Evolutionary conservation across 768 basidiomycete genomes (phyloP), one percentile per base, ranked within the genome.

Genomic region (Agrocybe praecox): DNA sequence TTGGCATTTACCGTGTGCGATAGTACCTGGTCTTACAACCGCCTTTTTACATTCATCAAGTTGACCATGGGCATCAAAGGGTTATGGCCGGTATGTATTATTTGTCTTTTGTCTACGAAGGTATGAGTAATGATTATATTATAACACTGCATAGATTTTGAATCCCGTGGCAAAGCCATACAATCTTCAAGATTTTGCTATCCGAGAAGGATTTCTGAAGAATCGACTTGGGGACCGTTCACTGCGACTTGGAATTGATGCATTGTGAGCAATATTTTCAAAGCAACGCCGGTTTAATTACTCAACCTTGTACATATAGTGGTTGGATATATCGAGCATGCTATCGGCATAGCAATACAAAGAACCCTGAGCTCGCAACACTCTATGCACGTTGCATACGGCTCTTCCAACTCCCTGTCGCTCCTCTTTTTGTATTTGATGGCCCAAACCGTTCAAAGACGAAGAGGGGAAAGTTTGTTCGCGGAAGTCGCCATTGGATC

Each of bases 341-440:
- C 26, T 57, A 57, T 22, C 24, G 21, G 6, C 60, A 54, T 32
- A 43, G 56, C 21, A 12, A n/a, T n/a, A 54, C 47, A 14, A 61
- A 54, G 24, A 61, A 61, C 56, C 59, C 59, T 17, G 59, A 61
- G 52, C 59, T 61, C 2, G 29, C 48, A 4, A 45, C 52, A 2
- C 59, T 61, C 4, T 54, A 46, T 36, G 21, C 36, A 33, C 55
- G 56, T 21, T 52, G 51, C 34, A 26, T 7, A 21, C 33, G 51
- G 12, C 52, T 53, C 15, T 19, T 53, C 42, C 40, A 44, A 15
- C 42, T 53, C 21, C 42, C 52, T 15, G 8, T 53, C 21, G 7
- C 18, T 24, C 52, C 52, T 15, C 52, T 46, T 33, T 53, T 53
- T 19, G 26, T 53, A 6, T 53, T 46, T 24, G 52, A 53, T 53